Percentiles rank a stretch among this genome's conserved stretches.
phyloP scores from a whole-genome alignment of 2,329 filamentous ascomycete species.

The Epichloe elymi region DNA sequence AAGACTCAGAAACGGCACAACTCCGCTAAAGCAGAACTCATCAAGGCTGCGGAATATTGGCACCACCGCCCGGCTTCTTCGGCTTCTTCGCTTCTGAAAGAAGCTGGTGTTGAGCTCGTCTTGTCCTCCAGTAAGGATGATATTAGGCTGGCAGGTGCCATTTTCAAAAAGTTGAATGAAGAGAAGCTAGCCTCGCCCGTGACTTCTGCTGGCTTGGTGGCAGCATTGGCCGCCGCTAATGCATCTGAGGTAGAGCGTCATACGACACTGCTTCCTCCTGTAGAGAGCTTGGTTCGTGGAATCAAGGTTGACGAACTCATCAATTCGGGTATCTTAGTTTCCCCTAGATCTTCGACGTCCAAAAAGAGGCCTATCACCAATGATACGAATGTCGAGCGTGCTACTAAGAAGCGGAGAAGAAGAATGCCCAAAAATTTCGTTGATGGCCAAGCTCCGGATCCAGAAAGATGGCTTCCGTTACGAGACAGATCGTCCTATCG shows the following conservation, averaged over 20 bases:
- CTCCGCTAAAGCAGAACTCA: constrained; percentile 59
- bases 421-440: constrained; percentile 63
- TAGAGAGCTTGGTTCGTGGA: constrained; percentile 46
- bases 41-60: constrained; percentile 75
- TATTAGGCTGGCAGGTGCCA: constrained; percentile 55
- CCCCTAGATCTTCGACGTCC: constrained; percentile 20
- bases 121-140: constrained; percentile 60
- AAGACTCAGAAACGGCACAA: constrained; percentile 58
- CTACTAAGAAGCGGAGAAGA: constrained; percentile 43
- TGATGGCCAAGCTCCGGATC: constrained; percentile 67
- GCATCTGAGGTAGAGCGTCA: constrained; percentile 41
- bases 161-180: constrained; percentile 60
- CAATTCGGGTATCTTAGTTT: constrained; percentile 45
- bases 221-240: constrained; percentile 56
- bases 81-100: constrained; percentile 56
- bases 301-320: constrained; percentile 52
- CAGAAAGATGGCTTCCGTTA: constrained; percentile 86
- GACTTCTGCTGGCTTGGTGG: constrained; percentile 72
- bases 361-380: constrained; percentile 37
- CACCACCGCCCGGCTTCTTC: constrained; percentile 36
- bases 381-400: constrained; percentile 24
- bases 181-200: constrained; percentile 54
- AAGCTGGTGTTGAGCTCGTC: constrained; percentile 72
- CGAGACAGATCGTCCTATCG: constrained; percentile 79
- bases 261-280: constrained; percentile 43